Base-by-base conservation (phyloP, 345 rosid species). In the Boechera stricta region DNA sequence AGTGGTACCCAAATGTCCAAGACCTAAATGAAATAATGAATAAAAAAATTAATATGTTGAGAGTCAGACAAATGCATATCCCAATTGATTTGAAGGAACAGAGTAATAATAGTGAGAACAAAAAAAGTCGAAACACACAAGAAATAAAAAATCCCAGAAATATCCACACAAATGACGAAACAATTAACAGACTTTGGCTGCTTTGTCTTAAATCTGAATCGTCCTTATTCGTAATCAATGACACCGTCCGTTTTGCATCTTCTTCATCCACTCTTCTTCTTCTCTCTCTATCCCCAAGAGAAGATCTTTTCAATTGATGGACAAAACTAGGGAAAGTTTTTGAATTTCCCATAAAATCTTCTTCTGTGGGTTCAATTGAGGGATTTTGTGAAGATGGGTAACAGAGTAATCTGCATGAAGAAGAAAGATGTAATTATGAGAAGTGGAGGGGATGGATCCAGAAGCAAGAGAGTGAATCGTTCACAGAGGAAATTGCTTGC, bases 401-500 rank as follows among this genome's bases (percentile, higher is more conserved):
- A 94, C 55, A 79, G 73, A 26, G 81, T 94, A 55, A 83, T 87
- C 4, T 87, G 95, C 84, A 84, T 86, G 92, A 63, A 71, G 63
- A 94, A 89, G 86, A 94, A 87, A 80, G 95, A 90, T 76, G 12
- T 54, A 1, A 3, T 53, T 1, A 21, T 56, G 36, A 81, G 41
- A 74, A 82, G 75, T 33, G 75, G 41, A 71, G 82, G 77, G 35
- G 79, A 70, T 74, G 93, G 87, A 79, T 89, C 96, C 1, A 90
- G 84, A 77, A 92, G 98, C 86, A 94, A 84, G 86, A 84, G 94
- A 61, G 39, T 84, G 68, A 92, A 89, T 36, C 84, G 88, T 83
- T 94, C 97, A 6, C 95, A 91, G 63, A 91, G 91, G 85, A 94
- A 94, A 72, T 64, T 86, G 77, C 81, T 84, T 75, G 82, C 86